Evolutionary conservation across 2,329 filamentous ascomycete genomes (phyloP).

Genomic region (Penicillium sp.): DNA sequence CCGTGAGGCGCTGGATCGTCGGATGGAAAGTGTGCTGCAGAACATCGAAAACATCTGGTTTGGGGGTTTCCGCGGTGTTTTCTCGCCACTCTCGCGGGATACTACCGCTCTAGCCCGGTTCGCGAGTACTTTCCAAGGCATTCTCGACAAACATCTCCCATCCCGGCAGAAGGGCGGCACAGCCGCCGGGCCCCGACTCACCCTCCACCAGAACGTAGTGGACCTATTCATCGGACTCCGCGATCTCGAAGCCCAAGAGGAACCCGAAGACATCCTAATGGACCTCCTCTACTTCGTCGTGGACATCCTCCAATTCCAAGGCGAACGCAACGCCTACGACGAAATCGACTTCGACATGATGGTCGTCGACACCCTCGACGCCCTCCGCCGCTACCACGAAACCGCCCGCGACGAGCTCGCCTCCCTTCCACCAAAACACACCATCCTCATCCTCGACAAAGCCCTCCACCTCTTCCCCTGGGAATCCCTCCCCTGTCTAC

Average conservation of each 20-base stretch:
- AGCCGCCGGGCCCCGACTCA: conserved; percentile 51
- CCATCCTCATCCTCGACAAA: conserved; percentile 87
- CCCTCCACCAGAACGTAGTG: conserved; percentile 65
- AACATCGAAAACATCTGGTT: conserved; percentile 94
- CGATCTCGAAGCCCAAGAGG: conserved; percentile 64
- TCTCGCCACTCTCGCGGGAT: conserved; percentile 67
- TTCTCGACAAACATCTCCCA: conserved; percentile 79
- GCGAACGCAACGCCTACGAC: conserved; percentile 93
- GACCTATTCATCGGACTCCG: conserved; percentile 87
- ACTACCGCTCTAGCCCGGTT: conserved; percentile 68
- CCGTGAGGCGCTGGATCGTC: conserved; percentile 71
- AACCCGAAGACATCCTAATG: conserved; percentile 83
- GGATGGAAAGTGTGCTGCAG: conserved; percentile 71
- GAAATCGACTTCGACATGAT: conserved; percentile 95
- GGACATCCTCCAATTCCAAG: conserved; percentile 93
- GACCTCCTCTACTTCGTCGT: conserved; percentile 95
- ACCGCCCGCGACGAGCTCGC: conserved; percentile 38
- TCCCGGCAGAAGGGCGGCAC: conserved; percentile 64
- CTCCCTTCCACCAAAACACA: conserved; percentile 53
- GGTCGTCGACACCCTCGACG: conserved; percentile 82
- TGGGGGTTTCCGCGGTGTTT: conserved; percentile 90
- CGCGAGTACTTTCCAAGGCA: conserved; percentile 69
- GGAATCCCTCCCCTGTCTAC: conserved; percentile 88
- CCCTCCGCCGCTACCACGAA: conserved; percentile 72
- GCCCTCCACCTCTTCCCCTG: conserved; percentile 87